Evolutionary conservation across 345 rosid genomes (phyloP), one percentile per base, ranked within the genome.

Genomic region (Trapa bicornis): DNA sequence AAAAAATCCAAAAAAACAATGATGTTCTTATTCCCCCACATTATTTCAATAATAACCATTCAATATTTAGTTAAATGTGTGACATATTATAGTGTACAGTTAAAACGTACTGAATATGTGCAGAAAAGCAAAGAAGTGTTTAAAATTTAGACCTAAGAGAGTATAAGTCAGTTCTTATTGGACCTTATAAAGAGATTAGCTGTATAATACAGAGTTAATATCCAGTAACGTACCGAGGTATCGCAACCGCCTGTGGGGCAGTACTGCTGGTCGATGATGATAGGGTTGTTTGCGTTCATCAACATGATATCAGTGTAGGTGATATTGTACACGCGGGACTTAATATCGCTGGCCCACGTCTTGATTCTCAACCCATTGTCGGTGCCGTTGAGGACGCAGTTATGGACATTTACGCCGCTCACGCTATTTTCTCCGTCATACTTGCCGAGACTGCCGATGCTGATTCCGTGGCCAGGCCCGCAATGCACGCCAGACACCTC

Each of bases 351-450:
- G 14, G 15, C 38, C 68, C 73, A 52, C 14, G 73, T 17, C 50
- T 63, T 70, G 67, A 70, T 70, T 50, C 73, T 63, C 15, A 70
- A 12, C 2, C 73, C 68, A 41, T 70, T 70, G 35, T 37, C 22
- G 5, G 73, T 64, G 14, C 73, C 60, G 1, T 6, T 7, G 12
- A 70, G 56, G 2, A 43, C 38, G 9, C 72, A 70, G 29, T 13
- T 14, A 47, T 37, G 47, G 9, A 70, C 67, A 12, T 16, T 45
- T 17, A 70, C 43, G 58, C 39, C 72, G 4, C 11, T 41, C 45
- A 70, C 61, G 38, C 63, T 58, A n/a, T n/a, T 36, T 37, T 63
- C 67, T 33, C 22, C 15, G 5, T 8, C 0, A 12, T 43, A 61
- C 61, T 36, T 70, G 48, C 72, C 72, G 35, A 63, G 72, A 53